Evolutionary conservation across 169 alveolate species (phyloP).

Genomic region (Miamiensis avidus): DNA sequence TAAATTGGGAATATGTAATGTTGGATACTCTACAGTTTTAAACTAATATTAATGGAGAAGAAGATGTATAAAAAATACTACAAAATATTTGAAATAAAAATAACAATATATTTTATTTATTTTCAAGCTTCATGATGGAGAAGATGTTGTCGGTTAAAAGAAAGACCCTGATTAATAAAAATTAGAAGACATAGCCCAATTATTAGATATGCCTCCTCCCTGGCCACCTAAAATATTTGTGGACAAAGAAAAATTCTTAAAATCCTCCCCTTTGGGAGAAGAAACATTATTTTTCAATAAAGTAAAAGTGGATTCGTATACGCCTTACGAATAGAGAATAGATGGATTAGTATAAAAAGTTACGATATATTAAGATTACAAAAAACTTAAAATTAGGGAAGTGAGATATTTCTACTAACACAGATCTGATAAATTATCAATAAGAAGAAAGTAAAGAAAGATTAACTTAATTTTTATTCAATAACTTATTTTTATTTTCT

Average conservation of each 20-base stretch:
- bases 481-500: no score
- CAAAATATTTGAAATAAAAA: background rate
- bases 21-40: slow-evolving; percentile 44
- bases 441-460: slow-evolving; percentile 29
- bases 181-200: slow-evolving; percentile 42
- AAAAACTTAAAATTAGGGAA: slow-evolving; percentile 58
- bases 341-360: slow-evolving; percentile 82
- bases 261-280: slow-evolving; percentile 73
- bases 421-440: slow-evolving; percentile 42
- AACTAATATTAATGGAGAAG: background rate
- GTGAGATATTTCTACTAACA: slow-evolving; percentile 58
- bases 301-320: slow-evolving; percentile 75
- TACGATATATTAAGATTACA: slow-evolving; percentile 72
- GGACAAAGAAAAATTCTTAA: slow-evolving; percentile 67
- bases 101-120: slow-evolving; percentile 18
- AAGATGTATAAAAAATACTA: background rate
- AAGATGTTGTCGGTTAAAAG: slow-evolving; percentile 50
- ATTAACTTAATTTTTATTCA: background rate
- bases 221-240: slow-evolving; percentile 81
- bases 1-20: slow-evolving; percentile 51
- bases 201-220: slow-evolving; percentile 85
- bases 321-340: slow-evolving; percentile 68
- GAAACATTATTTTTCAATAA: slow-evolving; percentile 75
- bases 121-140: slow-evolving; percentile 63
- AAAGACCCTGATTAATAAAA: slow-evolving; percentile 57